A percentile compares a stretch with the other conserved stretches of the same genome.
Conservation (phyloP, 1,284 basidiomycete genomes). For the Ceratobasidium sp. region DNA sequence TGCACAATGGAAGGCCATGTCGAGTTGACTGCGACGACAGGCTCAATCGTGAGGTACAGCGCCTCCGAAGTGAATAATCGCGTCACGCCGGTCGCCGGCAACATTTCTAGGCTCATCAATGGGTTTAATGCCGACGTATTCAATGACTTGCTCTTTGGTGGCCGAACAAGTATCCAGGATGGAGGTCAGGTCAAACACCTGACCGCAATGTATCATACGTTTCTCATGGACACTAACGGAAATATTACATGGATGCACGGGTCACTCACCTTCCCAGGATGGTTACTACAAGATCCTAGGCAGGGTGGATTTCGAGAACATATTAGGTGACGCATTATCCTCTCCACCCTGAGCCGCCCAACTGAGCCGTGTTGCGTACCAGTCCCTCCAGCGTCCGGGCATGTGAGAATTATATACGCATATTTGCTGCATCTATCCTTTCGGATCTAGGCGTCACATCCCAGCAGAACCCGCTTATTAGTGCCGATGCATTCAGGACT, state of each 20-base stretch:
- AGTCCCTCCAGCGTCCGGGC: background rate
- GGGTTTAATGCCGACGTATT: background rate
- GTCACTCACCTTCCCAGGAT: background rate
- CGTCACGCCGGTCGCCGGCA: background rate
- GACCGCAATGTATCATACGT: background rate
- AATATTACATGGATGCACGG: too few species aligned
- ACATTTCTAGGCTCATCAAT: background rate
- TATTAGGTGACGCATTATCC: background rate
- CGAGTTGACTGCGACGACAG: background rate
- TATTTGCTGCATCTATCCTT: background rate
- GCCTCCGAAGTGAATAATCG: background rate
- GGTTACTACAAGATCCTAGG: background rate
- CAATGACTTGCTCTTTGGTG: background rate
- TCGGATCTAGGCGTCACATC: constrained; percentile 9
- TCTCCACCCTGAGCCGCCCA: background rate
- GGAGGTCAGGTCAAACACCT: background rate
- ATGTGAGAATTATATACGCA: background rate
- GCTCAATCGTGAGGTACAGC: background rate
- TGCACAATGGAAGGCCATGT: background rate
- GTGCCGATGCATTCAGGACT: background rate
- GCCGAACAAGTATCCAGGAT: background rate
- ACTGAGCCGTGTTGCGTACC: background rate
- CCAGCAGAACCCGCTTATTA: background rate
- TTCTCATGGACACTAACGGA: background rate
- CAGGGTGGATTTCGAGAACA: background rate